Conservation (phyloP, 2,329 filamentous ascomycete genomes). For the Colletotrichum godetiae region DNA sequence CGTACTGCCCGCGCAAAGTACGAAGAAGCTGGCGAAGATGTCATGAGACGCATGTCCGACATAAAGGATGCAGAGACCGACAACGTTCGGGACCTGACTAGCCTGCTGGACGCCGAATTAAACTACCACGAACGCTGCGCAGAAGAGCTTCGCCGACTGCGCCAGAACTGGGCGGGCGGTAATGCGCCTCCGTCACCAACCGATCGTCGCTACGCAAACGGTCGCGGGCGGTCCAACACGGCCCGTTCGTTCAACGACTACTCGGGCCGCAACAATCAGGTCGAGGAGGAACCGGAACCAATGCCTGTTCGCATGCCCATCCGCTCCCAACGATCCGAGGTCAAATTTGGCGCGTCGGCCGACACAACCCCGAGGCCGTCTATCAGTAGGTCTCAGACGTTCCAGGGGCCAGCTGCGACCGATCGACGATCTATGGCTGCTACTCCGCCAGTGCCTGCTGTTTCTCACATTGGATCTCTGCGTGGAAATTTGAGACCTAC, state of each 20-base stretch:
- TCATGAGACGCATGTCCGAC: constrained; percentile 92
- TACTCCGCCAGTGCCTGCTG: constrained; percentile 20
- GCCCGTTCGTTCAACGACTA: constrained; percentile 54
- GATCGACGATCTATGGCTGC: constrained; percentile 33
- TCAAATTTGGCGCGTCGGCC: constrained; percentile 45
- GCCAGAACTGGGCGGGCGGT: constrained; percentile 56
- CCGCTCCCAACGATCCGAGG: constrained; percentile 46
- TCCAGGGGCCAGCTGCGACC: constrained; percentile 43
- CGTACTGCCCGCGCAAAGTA: constrained; percentile 94
- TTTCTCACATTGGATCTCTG: constrained; percentile 48
- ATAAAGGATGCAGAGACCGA: constrained; percentile 93
- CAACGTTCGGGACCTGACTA: constrained; percentile 80
- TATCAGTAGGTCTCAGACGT: constrained; percentile 52
- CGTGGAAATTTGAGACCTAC: constrained; percentile 59
- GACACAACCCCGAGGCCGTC: constrained; percentile 51
- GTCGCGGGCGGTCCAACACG: constrained; percentile 60
- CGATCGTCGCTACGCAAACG: constrained; percentile 36
- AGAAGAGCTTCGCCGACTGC: constrained; percentile 76
- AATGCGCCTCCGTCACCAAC: constrained; percentile 37
- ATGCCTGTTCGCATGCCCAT: constrained; percentile 56
- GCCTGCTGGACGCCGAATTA: constrained; percentile 89
- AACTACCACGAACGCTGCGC: constrained; percentile 91
- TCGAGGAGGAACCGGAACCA: constrained; percentile 41
- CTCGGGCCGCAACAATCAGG: constrained; percentile 46
- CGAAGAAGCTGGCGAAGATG: constrained; percentile 93